Evolutionary conservation across 345 rosid species (phyloP).

Genomic region (Populus deltoides): DNA sequence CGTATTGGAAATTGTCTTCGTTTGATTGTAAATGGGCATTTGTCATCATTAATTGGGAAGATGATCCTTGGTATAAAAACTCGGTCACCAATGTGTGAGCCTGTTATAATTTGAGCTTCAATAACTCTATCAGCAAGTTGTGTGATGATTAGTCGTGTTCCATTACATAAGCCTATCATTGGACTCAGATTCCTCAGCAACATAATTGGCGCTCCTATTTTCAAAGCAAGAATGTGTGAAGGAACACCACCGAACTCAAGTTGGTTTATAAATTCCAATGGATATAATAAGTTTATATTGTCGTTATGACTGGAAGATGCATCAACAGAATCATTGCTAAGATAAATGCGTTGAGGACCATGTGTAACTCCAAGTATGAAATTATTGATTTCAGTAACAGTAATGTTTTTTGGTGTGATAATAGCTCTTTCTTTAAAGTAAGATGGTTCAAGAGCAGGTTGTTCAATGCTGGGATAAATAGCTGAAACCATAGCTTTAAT

Average conservation of each 20-base stretch:
- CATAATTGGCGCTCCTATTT: constrained; percentile 10
- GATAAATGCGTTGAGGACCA: not conserved
- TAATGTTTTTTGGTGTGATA: not conserved
- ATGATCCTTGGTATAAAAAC: not conserved
- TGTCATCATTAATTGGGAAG: not conserved
- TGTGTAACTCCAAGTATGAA: not conserved
- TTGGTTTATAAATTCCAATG: constrained; percentile 4
- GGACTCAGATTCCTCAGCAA: constrained; percentile 5
- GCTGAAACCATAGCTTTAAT: not conserved
- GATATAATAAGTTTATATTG: not conserved
- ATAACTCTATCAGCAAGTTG: not conserved
- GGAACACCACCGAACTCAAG: not conserved
- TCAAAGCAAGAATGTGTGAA: not conserved
- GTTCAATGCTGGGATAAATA: not conserved
- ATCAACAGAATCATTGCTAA: not conserved
- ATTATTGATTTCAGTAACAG: not conserved
- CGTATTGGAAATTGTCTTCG: not conserved
- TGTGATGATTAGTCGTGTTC: not conserved
- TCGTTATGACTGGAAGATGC: not conserved
- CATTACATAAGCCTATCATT: not conserved
- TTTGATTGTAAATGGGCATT: not conserved
- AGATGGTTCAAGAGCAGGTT: too few species aligned
- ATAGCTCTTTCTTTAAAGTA: not conserved
- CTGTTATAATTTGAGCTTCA: not conserved
- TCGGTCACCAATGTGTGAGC: not conserved